These are phyloP conservation scores for Populus hybrid DNA, from an alignment of 441 rosid genomes.

Conservation along the genomic window DNA sequence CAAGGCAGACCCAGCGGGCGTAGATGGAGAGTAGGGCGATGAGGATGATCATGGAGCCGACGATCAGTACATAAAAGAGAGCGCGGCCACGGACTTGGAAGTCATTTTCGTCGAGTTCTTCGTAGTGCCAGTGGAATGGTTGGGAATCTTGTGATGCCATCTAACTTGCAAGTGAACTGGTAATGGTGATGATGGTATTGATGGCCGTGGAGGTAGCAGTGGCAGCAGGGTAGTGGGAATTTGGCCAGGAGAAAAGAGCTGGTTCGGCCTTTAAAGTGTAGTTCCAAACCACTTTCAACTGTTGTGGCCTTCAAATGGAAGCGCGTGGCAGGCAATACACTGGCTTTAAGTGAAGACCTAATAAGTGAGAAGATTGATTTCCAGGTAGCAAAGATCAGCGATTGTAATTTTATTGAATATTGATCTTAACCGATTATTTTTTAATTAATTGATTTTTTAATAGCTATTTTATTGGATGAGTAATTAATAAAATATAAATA, in stretches of 20 bases:
- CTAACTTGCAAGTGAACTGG: background rate
- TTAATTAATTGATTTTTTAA: too few relatives aligned
- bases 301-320: background rate
- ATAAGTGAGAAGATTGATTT: background rate
- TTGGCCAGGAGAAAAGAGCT: background rate
- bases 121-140: slow-evolving; percentile 46
- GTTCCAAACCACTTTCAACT: background rate
- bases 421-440: background rate
- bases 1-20: slow-evolving; percentile 39
- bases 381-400: background rate
- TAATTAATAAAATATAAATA: too few relatives aligned
- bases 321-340: background rate
- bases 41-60: slow-evolving; percentile 27
- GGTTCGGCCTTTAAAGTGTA: background rate
- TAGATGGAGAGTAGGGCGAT: slow-evolving; percentile 37
- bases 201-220: background rate
- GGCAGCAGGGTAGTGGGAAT: background rate
- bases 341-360: background rate
- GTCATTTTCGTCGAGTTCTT: slow-evolving; percentile 40
- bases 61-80: slow-evolving; percentile 17
- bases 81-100: slow-evolving; percentile 40
- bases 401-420: background rate
- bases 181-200: background rate
- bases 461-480: background rate
- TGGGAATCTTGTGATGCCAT: slow-evolving; percentile 23